Conservation (phyloP, 352 stramenopile species). For the Phytophthora vignae region DNA sequence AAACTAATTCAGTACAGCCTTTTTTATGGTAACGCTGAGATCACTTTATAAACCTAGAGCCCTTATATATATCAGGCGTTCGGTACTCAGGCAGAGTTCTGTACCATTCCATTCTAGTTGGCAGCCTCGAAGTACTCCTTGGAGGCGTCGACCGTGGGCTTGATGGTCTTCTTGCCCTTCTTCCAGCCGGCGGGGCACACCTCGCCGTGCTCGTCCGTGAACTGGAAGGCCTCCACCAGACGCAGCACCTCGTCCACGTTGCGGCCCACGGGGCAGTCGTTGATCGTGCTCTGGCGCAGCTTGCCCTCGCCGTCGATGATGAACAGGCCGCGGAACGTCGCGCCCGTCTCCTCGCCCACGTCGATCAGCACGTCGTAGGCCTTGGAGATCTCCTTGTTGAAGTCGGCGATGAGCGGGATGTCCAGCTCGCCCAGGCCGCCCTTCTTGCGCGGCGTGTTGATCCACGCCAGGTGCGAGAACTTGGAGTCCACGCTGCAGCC, state of each 20-base stretch:
- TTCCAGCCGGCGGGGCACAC: conserved; percentile 92
- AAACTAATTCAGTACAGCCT: no score
- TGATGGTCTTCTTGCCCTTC: conserved; percentile 90
- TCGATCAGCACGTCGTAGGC: conserved; percentile 87
- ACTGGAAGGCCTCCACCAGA: conserved; percentile 87
- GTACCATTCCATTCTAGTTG: no score
- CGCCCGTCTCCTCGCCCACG: conserved; percentile 64
- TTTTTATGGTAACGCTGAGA: no score
- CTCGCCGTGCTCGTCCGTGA: conserved; percentile 2
- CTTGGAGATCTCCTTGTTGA: conserved; percentile 81
- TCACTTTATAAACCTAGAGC: no score
- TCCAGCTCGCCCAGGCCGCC: conserved; percentile 91
- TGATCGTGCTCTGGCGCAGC: conserved; percentile 87
- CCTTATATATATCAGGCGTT: no score
- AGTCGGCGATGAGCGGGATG: conserved; percentile 90
- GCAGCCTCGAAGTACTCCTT: conserved; percentile 90
- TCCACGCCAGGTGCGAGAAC: conserved; percentile 90
- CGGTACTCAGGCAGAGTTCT: no score
- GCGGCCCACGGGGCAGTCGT: conserved; percentile 87
- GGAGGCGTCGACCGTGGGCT: conserved; percentile 74
- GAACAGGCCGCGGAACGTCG: conserved; percentile 87
- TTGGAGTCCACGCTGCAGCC: conserved; percentile 87
- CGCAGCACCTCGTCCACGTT: conserved; percentile 92
- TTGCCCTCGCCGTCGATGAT: conserved; percentile 91
- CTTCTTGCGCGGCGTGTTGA: conserved; percentile 88